Conservation (phyloP, 2,329 filamentous ascomycete species). For the Fusarium temperatum region DNA sequence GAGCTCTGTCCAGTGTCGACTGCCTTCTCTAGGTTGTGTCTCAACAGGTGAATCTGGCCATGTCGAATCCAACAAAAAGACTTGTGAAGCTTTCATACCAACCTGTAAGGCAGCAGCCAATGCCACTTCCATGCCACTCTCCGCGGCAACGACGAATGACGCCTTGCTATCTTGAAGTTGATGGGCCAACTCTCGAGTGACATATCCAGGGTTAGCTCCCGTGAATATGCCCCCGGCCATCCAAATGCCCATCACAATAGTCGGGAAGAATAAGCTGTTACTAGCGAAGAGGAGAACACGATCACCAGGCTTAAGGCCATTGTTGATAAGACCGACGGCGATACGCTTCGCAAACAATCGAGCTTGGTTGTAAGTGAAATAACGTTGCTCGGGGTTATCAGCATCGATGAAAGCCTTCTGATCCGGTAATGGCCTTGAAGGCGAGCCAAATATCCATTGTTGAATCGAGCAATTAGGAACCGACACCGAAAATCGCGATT, state of each 20-base stretch:
- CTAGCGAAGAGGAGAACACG: constrained; percentile 77
- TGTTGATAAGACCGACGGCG: constrained; percentile 70
- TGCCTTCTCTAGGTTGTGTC: constrained; percentile 13
- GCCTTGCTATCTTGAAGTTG: constrained; percentile 78
- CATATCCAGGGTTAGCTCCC: constrained; percentile 75
- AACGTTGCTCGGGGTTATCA: constrained; percentile 71
- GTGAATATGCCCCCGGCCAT: constrained; percentile 84
- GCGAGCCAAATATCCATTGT: constrained; percentile 64
- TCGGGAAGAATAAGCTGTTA: constrained; percentile 78
- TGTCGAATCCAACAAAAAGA: constrained; percentile 73
- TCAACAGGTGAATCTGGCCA: constrained; percentile 53
- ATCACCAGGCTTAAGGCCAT: constrained; percentile 73
- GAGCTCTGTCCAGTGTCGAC: constrained; percentile 70
- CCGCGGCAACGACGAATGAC: constrained; percentile 71
- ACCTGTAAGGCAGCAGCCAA: constrained; percentile 70
- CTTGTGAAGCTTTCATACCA: constrained; percentile 60
- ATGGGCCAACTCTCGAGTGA: constrained; percentile 76
- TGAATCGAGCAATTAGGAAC: constrained; percentile 62
- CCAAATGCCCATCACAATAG: constrained; percentile 75
- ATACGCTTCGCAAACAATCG: constrained; percentile 77
- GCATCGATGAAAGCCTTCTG: constrained; percentile 69
- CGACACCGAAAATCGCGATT: constrained; percentile 56
- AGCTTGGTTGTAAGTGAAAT: constrained; percentile 70
- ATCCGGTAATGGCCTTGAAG: constrained; percentile 54
- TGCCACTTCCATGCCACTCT: constrained; percentile 67